Conservation (phyloP, 1,284 basidiomycete species). For the Polyporus tsugae region DNA sequence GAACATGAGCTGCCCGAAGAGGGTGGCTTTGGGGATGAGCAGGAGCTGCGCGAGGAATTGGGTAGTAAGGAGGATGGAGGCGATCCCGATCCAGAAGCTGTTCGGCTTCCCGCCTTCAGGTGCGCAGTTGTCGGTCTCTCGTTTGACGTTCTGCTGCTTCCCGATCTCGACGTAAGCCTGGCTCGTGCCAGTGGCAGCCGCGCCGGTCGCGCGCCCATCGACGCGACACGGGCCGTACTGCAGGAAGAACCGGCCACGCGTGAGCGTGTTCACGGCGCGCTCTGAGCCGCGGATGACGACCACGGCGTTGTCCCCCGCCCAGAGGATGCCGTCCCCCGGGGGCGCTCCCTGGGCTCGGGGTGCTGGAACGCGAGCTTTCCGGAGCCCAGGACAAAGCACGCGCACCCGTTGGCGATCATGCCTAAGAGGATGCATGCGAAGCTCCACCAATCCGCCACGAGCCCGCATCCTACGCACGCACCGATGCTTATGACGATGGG, state of each 20-base stretch:
- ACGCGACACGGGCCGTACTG: not conserved
- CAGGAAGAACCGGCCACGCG: constrained; percentile 29
- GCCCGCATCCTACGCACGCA: constrained; percentile 18
- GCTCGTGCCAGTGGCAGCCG: not conserved
- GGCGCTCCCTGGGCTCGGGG: constrained; percentile 16
- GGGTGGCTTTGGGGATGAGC: constrained; percentile 29
- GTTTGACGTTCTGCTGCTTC: not conserved
- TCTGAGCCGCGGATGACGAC: constrained; percentile 29
- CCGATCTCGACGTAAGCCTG: not conserved
- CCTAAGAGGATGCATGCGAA: constrained; percentile 26
- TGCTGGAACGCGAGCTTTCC: constrained; percentile 24
- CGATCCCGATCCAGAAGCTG: constrained; percentile 15
- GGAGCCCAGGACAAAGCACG: constrained; percentile 28
- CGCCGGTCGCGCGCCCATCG: no score
- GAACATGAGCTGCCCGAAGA: constrained; percentile 34
- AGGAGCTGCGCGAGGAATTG: constrained; percentile 33
- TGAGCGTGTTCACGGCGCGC: constrained; percentile 29
- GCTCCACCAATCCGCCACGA: constrained; percentile 23
- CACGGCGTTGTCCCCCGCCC: constrained; percentile 6
- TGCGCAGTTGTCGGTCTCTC: not conserved
- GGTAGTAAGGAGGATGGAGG: constrained; percentile 26
- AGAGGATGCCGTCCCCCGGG: constrained; percentile 29
- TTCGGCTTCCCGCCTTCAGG: not conserved
- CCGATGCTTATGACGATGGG: not conserved
- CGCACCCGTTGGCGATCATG: constrained; percentile 24